Evolutionary conservation across 2,329 filamentous ascomycete species (phyloP), one percentile per base, ranked within the genome.

Genomic region (Colletotrichum gigasporum): DNA sequence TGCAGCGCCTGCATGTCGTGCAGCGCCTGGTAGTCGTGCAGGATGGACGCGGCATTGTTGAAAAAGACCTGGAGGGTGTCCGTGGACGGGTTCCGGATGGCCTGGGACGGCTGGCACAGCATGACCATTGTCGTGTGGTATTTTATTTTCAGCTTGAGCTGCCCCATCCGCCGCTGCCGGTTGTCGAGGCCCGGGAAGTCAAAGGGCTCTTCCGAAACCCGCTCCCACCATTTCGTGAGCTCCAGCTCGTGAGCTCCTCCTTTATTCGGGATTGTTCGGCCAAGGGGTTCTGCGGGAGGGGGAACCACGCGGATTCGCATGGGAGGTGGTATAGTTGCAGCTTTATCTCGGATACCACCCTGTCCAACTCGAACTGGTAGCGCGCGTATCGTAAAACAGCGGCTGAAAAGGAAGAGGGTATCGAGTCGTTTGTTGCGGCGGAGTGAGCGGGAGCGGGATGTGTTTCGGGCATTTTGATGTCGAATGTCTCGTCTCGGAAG

Each of bases 401-500:
- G 2, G 34, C 55, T 1, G 55, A 53, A 24, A 63, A 64, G 2
- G 61, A 59, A 2, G 28, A 39, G 3, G 53, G 11, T 5, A 12
- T 41, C 0, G 37, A 2, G 18, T 45, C 11, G 37, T 20, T 34
- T 5, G 16, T 9, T 1, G 54, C 24, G 7, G 4, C 16, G 8
- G 4, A 16, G 1, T 9, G 37, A 1, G 22, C 5, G 3, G 30
- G 37, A 1, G 22, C 5, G 3, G 30, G 22, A 12, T 8, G n/a
- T 10, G 18, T n/a, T 1, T 67, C 30, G 5, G 70, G 70, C 30
- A 71, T 24, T 30, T 69, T 55, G 2, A 78, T 66, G 52, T 79
- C 76, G 55, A 78, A 78, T 0, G 75, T 75, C 41, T 78, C 76
- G 42, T 79, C 76, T 10, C 75, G 67, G 14, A 78, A 74, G 1